phyloP scores from a whole-genome alignment of 2,329 filamentous ascomycete genomes.

The Teratosphaeria viscida region DNA sequence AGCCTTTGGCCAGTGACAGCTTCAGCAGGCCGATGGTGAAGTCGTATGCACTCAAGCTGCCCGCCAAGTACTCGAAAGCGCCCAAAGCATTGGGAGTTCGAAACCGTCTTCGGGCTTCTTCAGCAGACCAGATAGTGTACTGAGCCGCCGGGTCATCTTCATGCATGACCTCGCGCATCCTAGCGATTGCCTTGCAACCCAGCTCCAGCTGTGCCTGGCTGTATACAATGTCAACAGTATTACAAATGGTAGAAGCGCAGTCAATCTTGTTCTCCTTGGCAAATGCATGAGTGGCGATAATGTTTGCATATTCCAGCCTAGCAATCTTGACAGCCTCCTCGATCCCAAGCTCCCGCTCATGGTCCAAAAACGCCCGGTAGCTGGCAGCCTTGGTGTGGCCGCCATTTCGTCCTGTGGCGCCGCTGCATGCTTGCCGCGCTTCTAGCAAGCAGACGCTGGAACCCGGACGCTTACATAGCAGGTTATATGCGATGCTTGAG shows the following conservation, averaged over 20 bases:
- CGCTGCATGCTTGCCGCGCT: conserved; percentile 28
- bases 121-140: conserved; percentile 36
- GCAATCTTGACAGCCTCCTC: conserved; percentile 38
- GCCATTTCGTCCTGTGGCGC: conserved; percentile 35
- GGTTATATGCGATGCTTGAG: conserved; percentile 27
- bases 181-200: conserved; percentile 31
- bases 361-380: conserved; percentile 42
- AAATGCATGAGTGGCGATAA: conserved; percentile 46
- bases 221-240: conserved; percentile 51
- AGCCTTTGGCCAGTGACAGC: conserved; percentile 32
- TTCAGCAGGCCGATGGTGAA: conserved; percentile 34
- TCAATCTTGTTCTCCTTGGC: conserved; percentile 38
- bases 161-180: conserved; percentile 38
- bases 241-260: conserved; percentile 41
- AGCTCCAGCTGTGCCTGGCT: conserved; percentile 34
- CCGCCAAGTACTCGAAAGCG: conserved; percentile 37
- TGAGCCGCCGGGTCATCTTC: conserved; percentile 31
- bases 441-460: conserved; percentile 29
- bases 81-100: conserved; percentile 31
- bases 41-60: conserved; percentile 33
- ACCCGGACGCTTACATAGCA: conserved; percentile 17
- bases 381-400: conserved; percentile 42
- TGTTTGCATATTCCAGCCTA: conserved; percentile 32
- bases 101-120: conserved; percentile 35
- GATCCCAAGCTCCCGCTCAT: conserved; percentile 37